Evolutionary conservation across 768 basidiomycete genomes (phyloP).

Genomic region (Rhodosporidiobolus sp.): DNA sequence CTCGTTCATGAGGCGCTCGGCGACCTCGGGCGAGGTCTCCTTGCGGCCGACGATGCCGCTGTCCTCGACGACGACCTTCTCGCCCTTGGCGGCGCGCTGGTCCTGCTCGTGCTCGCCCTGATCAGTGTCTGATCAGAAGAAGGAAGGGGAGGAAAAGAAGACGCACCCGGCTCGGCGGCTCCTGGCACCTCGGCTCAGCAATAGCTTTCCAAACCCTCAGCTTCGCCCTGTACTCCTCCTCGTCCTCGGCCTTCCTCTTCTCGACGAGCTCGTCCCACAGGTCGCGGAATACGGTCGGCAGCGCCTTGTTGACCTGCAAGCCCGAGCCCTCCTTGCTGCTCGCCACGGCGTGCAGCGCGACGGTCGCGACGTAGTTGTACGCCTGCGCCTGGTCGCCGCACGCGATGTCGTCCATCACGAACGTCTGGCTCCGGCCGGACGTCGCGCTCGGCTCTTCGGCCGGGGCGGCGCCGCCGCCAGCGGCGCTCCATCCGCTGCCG

Average conservation of each 20-base stretch:
- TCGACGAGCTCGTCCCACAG: constrained; percentile 86
- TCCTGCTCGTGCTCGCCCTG: constrained; percentile 12
- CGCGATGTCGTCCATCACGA: constrained; percentile 75
- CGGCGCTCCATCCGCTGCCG: neutral
- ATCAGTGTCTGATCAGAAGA: too few species aligned
- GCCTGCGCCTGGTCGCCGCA: constrained; percentile 76
- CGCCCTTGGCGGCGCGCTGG: neutral
- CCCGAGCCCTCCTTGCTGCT: constrained; percentile 48
- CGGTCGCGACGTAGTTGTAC: constrained; percentile 80
- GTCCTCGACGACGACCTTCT: constrained; percentile 8
- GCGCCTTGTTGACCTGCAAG: constrained; percentile 54
- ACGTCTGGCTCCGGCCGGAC: too few species aligned
- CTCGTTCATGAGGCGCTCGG: constrained; percentile 59
- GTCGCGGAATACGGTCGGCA: constrained; percentile 80
- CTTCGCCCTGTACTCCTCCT: constrained; percentile 62
- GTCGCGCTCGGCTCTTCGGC: too few species aligned
- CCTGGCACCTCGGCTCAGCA: constrained; percentile 50
- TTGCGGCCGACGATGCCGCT: constrained; percentile 8
- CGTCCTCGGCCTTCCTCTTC: constrained; percentile 60
- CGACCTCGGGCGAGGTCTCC: constrained; percentile 37
- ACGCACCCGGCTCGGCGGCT: constrained; percentile 15
- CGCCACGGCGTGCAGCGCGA: constrained; percentile 73
- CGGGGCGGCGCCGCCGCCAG: constrained; percentile 43
- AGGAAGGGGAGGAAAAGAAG: neutral
- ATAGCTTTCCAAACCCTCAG: constrained; percentile 70